These are phyloP conservation scores for Arabidopsis thaliana DNA, from an alignment of 345 rosid species.

Conservation along the genomic window DNA sequence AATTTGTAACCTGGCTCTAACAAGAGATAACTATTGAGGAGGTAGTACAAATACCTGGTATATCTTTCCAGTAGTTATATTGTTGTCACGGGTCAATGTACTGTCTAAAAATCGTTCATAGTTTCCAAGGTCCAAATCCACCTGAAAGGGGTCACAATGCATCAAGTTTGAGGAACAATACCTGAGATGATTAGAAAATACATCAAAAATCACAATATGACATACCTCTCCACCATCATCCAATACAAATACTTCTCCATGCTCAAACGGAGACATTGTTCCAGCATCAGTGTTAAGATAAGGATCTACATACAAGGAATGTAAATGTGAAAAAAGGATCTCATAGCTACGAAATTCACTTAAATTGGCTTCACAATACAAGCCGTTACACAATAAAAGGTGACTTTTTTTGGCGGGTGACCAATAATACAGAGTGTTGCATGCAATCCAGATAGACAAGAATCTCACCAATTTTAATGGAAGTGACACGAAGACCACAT, in stretches of 20 bases:
- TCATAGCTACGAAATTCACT: neutral
- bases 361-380: neutral
- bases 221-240: conserved; percentile 90
- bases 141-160: conserved; percentile 49
- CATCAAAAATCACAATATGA: neutral
- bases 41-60: conserved; percentile 60
- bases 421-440: neutral
- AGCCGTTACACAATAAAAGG: conserved; percentile 5
- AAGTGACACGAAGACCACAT: conserved; percentile 80
- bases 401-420: neutral
- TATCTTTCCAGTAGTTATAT: conserved; percentile 83
- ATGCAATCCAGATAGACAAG: conserved; percentile 11
- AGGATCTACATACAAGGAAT: conserved; percentile 59
- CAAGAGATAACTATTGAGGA: conserved; percentile 2
- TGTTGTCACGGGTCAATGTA: conserved; percentile 77
- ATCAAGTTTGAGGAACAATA: neutral
- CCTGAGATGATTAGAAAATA: neutral
- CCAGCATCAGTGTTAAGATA: conserved; percentile 87
- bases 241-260: conserved; percentile 83
- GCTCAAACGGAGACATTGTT: conserved; percentile 93
- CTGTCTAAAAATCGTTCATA: conserved; percentile 79
- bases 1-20: neutral
- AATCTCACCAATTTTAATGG: conserved; percentile 69
- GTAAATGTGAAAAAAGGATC: conserved; percentile 1
- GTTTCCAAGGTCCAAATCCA: conserved; percentile 88